A percentile compares a stretch with the other conserved stretches of the same genome.
Evolutionary conservation across 306 rosid species (phyloP).

Genomic region (Vigna mungo): DNA sequence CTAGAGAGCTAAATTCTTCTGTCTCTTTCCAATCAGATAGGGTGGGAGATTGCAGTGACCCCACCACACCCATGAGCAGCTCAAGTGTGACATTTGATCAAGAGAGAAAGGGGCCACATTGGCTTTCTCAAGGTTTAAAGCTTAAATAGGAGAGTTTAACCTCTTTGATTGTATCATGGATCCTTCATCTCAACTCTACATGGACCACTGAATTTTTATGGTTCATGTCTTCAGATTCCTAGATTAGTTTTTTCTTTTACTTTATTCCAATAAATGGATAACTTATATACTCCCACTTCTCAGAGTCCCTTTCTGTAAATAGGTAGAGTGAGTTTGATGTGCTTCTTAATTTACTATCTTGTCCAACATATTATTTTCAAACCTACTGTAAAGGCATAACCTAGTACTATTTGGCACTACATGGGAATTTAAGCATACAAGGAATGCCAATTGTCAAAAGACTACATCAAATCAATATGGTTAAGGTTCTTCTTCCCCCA

Average conservation of each 20-base stretch:
- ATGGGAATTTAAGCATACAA: conserved; percentile 21
- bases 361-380: conserved; percentile 16
- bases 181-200: conserved; percentile 41
- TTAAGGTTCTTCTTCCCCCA: conserved; percentile 3
- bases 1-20: conserved; percentile 57
- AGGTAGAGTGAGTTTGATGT: conserved; percentile 41
- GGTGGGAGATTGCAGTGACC: conserved; percentile 77
- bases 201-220: conserved; percentile 57
- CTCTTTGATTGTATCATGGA: conserved; percentile 37
- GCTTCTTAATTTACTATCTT: conserved; percentile 30
- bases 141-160: conserved; percentile 61
- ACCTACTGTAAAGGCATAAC: conserved; percentile 33
- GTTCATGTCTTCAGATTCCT: conserved; percentile 60
- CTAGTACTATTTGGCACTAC: conserved; percentile 11
- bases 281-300: conserved; percentile 38
- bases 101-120: conserved; percentile 78
- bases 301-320: conserved; percentile 55
- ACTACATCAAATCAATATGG: conserved; percentile 6
- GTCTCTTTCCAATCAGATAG: conserved; percentile 77
- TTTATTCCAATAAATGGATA: conserved; percentile 60
- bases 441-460: conserved; percentile 34
- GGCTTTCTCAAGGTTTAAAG: conserved; percentile 89
- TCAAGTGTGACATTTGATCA: conserved; percentile 85
- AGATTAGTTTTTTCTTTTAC: conserved; percentile 50
- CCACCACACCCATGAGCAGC: conserved; percentile 88